Conservation (phyloP, 306 rosid species). For the Prunus kanzakura region DNA sequence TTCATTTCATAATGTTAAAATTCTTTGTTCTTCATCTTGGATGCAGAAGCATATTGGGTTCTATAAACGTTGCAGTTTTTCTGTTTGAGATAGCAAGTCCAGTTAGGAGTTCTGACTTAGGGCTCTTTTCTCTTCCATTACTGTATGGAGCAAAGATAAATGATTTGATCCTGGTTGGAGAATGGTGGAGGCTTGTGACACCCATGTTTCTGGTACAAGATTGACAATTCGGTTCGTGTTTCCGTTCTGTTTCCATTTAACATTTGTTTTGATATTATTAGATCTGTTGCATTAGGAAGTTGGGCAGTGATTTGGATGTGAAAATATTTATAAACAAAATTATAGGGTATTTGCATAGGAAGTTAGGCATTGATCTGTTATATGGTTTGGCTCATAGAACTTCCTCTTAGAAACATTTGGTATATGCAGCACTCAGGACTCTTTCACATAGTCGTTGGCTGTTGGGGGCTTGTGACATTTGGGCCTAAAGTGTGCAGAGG, state of each 20-base stretch:
- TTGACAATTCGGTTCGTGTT: constrained; percentile 75
- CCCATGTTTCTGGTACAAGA: constrained; percentile 99
- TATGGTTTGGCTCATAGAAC: neutral
- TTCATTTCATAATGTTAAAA: neutral
- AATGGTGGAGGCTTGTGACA: constrained; percentile 98
- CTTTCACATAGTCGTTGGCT: constrained; percentile 63
- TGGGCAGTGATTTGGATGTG: neutral
- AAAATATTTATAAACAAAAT: neutral
- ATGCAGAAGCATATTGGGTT: constrained; percentile 73
- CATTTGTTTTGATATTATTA: constrained; percentile 5
- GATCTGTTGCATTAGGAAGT: neutral
- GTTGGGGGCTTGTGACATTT: constrained; percentile 59
- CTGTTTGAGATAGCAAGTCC: constrained; percentile 97
- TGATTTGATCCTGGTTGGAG: constrained; percentile 74
- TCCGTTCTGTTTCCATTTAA: constrained; percentile 43
- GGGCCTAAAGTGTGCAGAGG: constrained; percentile 84
- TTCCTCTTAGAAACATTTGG: constrained; percentile 7
- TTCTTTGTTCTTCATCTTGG: constrained; percentile 22
- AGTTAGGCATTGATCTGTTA: too few species aligned
- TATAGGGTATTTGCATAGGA: neutral
- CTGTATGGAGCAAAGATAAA: constrained; percentile 91
- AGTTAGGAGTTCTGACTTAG: constrained; percentile 52
- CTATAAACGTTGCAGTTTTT: constrained; percentile 79
- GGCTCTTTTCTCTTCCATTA: constrained; percentile 66
- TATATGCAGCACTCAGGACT: constrained; percentile 74